phyloP scores from a whole-genome alignment of 352 stramenopile species.

The Pythium periplocum region DNA sequence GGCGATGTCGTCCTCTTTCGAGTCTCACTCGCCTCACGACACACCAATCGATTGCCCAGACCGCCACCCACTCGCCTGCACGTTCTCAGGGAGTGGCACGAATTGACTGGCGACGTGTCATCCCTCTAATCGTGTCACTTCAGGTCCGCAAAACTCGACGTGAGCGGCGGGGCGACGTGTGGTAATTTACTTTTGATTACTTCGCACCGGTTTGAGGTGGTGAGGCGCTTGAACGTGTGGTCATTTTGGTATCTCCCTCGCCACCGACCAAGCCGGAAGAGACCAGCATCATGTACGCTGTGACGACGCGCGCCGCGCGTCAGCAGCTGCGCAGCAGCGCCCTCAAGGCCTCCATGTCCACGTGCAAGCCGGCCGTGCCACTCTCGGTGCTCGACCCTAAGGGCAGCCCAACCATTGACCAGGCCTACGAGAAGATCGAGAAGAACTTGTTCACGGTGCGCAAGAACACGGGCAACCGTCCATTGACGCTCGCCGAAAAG shows the following conservation, averaged over 20 bases:
- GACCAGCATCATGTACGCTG: conserved; percentile 43
- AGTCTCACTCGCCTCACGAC: too few relatives aligned
- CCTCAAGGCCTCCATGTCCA: conserved; percentile 70
- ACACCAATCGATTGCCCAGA: too few relatives aligned
- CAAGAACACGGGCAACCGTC: conserved; percentile 87
- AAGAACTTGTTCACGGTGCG: conserved; percentile 86
- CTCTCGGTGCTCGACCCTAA: conserved; percentile 88
- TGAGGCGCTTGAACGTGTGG: conserved; percentile 23
- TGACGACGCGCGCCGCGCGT: conserved; percentile 53
- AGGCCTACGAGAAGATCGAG: conserved; percentile 91
- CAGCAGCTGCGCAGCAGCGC: conserved; percentile 66
- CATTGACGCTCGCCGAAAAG: conserved; percentile 91
- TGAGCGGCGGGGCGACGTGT: conserved; percentile 18
- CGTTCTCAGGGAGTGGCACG: too few relatives aligned
- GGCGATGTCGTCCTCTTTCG: too few relatives aligned
- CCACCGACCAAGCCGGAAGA: conserved; percentile 23
- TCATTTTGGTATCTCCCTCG: conserved; percentile 82
- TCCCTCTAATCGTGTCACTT: too few relatives aligned
- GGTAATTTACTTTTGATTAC: conserved; percentile 13
- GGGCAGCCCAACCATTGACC: conserved; percentile 89
- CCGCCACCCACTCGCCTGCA: too few relatives aligned
- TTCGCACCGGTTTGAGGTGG: conserved; percentile 10
- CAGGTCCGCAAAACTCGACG: conserved; percentile 4
- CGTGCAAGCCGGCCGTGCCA: conserved; percentile 67
- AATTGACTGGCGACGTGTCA: too few relatives aligned